A percentile compares a stretch with the other conserved stretches of the same genome.
Evolutionary conservation across 208 protist species (phyloP).

Genomic region (Naegleria fowleri): DNA sequence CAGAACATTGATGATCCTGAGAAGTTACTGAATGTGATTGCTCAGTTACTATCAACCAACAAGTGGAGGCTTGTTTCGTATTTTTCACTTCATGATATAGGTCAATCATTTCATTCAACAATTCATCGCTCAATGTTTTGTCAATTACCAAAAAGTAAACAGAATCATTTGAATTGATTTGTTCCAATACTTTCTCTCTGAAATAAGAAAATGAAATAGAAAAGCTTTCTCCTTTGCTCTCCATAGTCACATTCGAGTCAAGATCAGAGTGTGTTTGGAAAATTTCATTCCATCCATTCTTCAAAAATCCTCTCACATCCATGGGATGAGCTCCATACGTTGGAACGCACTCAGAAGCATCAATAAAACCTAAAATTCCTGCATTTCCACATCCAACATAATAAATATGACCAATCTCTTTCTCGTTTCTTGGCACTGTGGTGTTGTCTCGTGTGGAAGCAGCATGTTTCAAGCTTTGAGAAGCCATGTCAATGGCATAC

Average conservation of each 20-base stretch:
- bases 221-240: not conserved
- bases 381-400: constrained; percentile 32
- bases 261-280: not conserved
- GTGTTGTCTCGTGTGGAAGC: not conserved
- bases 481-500: not conserved
- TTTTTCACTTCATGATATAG: not conserved
- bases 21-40: not conserved
- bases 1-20: no score
- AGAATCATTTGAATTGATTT: not conserved
- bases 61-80: not conserved
- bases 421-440: not conserved
- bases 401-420: constrained; percentile 25
- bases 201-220: not conserved
- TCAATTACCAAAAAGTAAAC: not conserved
- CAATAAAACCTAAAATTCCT: constrained; percentile 41
- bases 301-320: constrained; percentile 35
- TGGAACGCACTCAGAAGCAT: constrained; percentile 42
- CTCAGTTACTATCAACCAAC: not conserved
- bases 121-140: not conserved
- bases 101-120: not conserved
- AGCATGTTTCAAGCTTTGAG: not conserved
- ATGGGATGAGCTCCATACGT: constrained; percentile 38
- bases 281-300: constrained; percentile 31
- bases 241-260: not conserved
- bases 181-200: not conserved